Evolutionary conservation across 257 asterid species (phyloP).

Genomic region (Solanum phureja): DNA sequence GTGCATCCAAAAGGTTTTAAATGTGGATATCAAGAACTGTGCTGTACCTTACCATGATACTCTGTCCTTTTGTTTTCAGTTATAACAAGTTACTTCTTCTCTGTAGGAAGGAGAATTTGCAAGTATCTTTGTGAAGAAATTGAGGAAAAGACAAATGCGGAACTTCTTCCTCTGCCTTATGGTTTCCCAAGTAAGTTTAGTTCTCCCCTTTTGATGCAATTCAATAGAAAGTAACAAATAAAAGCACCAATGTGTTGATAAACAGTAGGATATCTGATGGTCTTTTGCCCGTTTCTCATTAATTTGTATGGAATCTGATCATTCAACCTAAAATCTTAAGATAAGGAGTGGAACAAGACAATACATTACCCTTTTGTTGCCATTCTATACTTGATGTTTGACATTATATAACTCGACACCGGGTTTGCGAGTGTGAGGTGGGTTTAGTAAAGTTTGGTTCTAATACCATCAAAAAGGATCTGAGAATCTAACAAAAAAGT

Average conservation of each 20-base stretch:
- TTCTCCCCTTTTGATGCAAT: neutral
- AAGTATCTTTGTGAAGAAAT: conserved; percentile 57
- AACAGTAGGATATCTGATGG: neutral
- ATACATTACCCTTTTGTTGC: neutral
- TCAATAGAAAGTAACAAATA: neutral
- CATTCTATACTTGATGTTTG: neutral
- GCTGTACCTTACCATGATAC: neutral
- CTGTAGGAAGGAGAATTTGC: conserved; percentile 90
- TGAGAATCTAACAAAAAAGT: neutral
- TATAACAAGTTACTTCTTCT: neutral
- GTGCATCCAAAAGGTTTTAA: neutral
- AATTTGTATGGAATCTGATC: neutral
- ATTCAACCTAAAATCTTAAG: neutral
- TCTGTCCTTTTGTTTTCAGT: neutral
- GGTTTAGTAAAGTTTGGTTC: neutral
- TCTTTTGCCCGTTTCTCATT: neutral
- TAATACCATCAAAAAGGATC: neutral
- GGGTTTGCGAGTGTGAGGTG: neutral
- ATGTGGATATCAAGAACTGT: neutral
- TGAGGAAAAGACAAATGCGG: conserved; percentile 88
- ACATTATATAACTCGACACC: neutral
- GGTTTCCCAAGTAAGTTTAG: conserved; percentile 82
- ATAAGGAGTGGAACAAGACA: neutral
- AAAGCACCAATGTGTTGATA: neutral
- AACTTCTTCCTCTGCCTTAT: conserved; percentile 84